A percentile compares a stretch with the other conserved stretches of the same genome.
Conservation (phyloP, 345 rosid genomes). For the Brassica napus region DNA sequence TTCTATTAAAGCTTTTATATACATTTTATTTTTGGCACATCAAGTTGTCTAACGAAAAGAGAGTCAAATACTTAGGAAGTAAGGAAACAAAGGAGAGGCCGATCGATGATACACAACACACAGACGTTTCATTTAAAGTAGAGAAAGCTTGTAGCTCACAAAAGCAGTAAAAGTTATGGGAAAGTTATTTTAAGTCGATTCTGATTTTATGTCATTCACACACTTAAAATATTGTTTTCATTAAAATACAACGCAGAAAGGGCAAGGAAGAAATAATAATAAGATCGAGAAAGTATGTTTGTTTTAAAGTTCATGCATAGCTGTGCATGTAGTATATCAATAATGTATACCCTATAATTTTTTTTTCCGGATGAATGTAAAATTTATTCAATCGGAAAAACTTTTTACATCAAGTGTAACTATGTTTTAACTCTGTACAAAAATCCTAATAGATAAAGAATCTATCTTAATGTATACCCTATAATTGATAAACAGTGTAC, state of each 20-base stretch:
- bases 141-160: constrained; percentile 54
- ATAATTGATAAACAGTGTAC: constrained; percentile 4
- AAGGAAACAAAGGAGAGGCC: constrained; percentile 31
- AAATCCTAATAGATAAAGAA: too few species aligned
- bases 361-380: too few species aligned
- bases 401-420: too few species aligned
- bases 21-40: not conserved
- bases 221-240: constrained; percentile 16
- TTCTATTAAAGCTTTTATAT: not conserved
- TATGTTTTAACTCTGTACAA: too few species aligned
- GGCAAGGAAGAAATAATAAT: not conserved
- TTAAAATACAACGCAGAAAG: constrained; percentile 15
- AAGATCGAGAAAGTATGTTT: not conserved
- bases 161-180: constrained; percentile 45
- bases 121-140: constrained; percentile 30
- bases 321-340: constrained; percentile 6
- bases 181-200: constrained; percentile 17
- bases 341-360: constrained; percentile 12
- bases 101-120: constrained; percentile 23
- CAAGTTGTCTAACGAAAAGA: not conserved
- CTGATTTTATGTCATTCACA: constrained; percentile 34
- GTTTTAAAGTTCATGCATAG: constrained; percentile 8
- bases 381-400: too few species aligned
- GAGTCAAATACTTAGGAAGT: constrained; percentile 32
- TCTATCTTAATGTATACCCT: not conserved